Conservation (phyloP, 2,329 filamentous ascomycete genomes). For the Lizonia empirigonia region DNA sequence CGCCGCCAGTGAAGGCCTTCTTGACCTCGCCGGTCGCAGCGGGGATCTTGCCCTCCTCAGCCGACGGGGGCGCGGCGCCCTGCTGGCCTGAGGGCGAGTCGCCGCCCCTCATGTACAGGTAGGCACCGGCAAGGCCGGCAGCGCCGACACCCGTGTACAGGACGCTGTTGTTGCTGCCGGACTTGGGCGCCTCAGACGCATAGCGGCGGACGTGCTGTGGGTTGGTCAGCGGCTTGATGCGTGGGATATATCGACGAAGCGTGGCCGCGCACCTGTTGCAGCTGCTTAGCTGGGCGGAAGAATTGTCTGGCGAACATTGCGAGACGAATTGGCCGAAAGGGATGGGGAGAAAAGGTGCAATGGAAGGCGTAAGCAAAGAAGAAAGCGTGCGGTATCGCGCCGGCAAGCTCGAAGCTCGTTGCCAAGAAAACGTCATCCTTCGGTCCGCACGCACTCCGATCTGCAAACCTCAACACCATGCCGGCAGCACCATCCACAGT, state of each 20-base stretch:
- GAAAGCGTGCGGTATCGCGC: background rate
- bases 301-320: conserved; percentile 53
- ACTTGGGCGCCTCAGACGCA: conserved; percentile 67
- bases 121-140: conserved; percentile 62
- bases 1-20: conserved; percentile 75
- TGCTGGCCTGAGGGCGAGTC: conserved; percentile 29
- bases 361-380: conserved; percentile 15
- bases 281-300: conserved; percentile 50
- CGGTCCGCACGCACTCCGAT: conserved; percentile 6
- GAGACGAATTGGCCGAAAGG: conserved; percentile 33
- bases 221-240: conserved; percentile 30
- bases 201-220: conserved; percentile 71
- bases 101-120: conserved; percentile 54
- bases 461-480: background rate
- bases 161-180: conserved; percentile 49
- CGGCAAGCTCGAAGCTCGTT: conserved; percentile 9
- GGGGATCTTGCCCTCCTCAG: conserved; percentile 47
- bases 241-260: too few relatives aligned
- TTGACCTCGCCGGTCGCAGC: conserved; percentile 51
- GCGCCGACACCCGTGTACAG: conserved; percentile 66
- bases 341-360: conserved; percentile 13
- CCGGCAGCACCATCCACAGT: too few relatives aligned
- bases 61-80: conserved; percentile 36
- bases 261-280: conserved; percentile 48
- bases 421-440: conserved; percentile 23